A percentile compares a stretch with the other conserved stretches of the same genome.
These are phyloP conservation scores for Fusarium sororula DNA, from an alignment of 2,329 filamentous ascomycete genomes.

Conservation along the genomic window DNA sequence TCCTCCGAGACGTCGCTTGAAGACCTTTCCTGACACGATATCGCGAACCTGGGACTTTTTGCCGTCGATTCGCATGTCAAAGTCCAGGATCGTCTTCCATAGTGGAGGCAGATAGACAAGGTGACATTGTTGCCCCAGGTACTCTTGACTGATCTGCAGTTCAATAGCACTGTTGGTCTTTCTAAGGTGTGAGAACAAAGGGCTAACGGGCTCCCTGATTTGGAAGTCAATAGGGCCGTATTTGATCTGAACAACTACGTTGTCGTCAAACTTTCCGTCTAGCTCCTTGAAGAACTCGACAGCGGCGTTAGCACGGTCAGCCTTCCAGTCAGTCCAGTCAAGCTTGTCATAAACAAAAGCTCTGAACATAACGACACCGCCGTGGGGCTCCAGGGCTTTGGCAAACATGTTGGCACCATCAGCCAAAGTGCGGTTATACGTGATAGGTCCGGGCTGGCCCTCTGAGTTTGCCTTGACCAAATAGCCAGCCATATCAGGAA, in stretches of 20 bases:
- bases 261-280: slow-evolving; percentile 73
- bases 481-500: slow-evolving; percentile 75
- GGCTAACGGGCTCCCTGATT: slow-evolving; percentile 72
- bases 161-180: slow-evolving; percentile 66
- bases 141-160: slow-evolving; percentile 74
- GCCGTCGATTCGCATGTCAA: slow-evolving; percentile 70
- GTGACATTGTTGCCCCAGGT: slow-evolving; percentile 75
- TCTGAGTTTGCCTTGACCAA: slow-evolving; percentile 78
- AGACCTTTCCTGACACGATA: slow-evolving; percentile 68
- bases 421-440: slow-evolving; percentile 74
- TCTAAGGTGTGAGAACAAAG: slow-evolving; percentile 65
- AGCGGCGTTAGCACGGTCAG: slow-evolving; percentile 75
- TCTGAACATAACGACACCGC: slow-evolving; percentile 74
- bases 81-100: slow-evolving; percentile 74
- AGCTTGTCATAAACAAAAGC: slow-evolving; percentile 74
- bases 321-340: slow-evolving; percentile 62
- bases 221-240: slow-evolving; percentile 80
- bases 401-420: slow-evolving; percentile 62
- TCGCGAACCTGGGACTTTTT: slow-evolving; percentile 65
- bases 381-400: slow-evolving; percentile 62
- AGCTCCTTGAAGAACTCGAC: slow-evolving; percentile 72
- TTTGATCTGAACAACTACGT: slow-evolving; percentile 78
- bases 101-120: slow-evolving; percentile 73
- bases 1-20: slow-evolving; percentile 65
- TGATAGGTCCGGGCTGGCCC: slow-evolving; percentile 74